Evolutionary conservation across 768 basidiomycete genomes (phyloP).

Genomic region (Baorangia bicolor): DNA sequence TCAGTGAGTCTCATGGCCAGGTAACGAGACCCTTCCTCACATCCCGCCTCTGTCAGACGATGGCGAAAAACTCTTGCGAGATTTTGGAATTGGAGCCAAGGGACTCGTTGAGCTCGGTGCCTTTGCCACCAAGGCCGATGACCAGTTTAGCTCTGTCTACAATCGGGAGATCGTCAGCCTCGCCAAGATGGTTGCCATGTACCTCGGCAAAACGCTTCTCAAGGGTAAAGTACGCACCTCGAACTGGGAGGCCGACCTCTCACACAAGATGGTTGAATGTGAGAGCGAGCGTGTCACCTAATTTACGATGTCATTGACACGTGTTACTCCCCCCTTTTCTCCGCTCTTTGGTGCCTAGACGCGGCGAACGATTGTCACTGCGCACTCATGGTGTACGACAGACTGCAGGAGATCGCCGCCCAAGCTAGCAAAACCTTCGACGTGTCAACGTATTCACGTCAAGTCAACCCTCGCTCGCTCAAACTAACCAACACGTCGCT

Average conservation of each 20-base stretch:
- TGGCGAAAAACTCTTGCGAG: slow-evolving; percentile 46
- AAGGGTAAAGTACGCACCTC: slow-evolving; percentile 48
- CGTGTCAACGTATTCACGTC: slow-evolving; percentile 23
- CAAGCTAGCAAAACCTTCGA: slow-evolving; percentile 18
- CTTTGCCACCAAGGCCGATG: slow-evolving; percentile 42
- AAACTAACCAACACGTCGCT: neutral
- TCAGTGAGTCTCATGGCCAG: slow-evolving; percentile 33
- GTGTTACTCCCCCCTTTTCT: neutral
- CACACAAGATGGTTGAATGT: slow-evolving; percentile 41
- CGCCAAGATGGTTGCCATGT: slow-evolving; percentile 42
- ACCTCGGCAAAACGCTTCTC: slow-evolving; percentile 37
- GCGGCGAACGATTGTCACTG: slow-evolving; percentile 54
- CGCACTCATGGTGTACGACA: slow-evolving; percentile 43
- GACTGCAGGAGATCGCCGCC: slow-evolving; percentile 34
- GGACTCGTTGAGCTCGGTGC: slow-evolving; percentile 47
- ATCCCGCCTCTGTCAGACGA: slow-evolving; percentile 35
- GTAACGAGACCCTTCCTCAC: neutral
- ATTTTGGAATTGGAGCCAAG: slow-evolving; percentile 42
- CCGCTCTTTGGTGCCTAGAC: slow-evolving; percentile 29
- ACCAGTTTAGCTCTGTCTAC: slow-evolving; percentile 31
- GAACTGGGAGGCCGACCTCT: slow-evolving; percentile 45
- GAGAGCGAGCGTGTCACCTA: neutral
- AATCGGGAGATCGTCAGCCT: slow-evolving; percentile 43
- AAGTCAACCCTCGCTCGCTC: slow-evolving; percentile 20
- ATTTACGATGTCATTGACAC: neutral